A percentile compares a stretch with the other conserved stretches of the same genome.
phyloP scores from a whole-genome alignment of 2,329 filamentous ascomycete species.

The Simplicillium aogashimaense region DNA sequence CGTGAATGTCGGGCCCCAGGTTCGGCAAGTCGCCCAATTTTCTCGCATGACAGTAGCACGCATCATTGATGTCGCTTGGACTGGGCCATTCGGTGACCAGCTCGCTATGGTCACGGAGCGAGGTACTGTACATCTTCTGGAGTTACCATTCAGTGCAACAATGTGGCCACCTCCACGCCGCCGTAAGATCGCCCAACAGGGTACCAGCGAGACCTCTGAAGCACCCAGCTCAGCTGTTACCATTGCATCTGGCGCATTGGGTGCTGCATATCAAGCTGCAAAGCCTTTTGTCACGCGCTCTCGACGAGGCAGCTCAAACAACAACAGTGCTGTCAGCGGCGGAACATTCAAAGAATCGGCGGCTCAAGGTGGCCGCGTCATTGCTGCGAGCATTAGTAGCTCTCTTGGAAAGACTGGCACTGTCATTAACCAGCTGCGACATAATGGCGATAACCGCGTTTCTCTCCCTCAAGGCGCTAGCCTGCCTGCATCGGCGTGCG shows the following conservation, averaged over 20 bases:
- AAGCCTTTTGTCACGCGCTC: slow-evolving; percentile 48
- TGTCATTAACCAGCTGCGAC: slow-evolving; percentile 59
- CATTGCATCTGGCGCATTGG: slow-evolving; percentile 61
- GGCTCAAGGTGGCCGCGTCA: slow-evolving; percentile 60
- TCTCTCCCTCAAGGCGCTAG: slow-evolving; percentile 50
- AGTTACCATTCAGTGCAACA: slow-evolving; percentile 73
- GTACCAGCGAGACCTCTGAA: slow-evolving; percentile 36
- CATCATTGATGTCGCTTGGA: slow-evolving; percentile 86
- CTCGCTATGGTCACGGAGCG: slow-evolving; percentile 86
- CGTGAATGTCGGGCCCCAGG: slow-evolving; percentile 40
- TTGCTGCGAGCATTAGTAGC: slow-evolving; percentile 64
- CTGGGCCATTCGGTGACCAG: slow-evolving; percentile 68
- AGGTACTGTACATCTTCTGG: slow-evolving; percentile 88
- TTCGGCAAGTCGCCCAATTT: slow-evolving; percentile 81
- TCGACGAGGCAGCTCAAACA: slow-evolving; percentile 37
- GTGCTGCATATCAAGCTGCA: slow-evolving; percentile 60
- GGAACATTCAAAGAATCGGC: slow-evolving; percentile 47
- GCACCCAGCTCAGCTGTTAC: slow-evolving; percentile 48
- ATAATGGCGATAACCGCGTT: slow-evolving; percentile 66
- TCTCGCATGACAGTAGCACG: slow-evolving; percentile 85
- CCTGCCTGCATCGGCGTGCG: slow-evolving; percentile 47
- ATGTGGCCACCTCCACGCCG: slow-evolving; percentile 73
- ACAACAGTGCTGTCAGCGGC: slow-evolving; percentile 20
- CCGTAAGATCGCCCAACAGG: slow-evolving; percentile 32
- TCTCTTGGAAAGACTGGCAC: slow-evolving; percentile 66